These are phyloP conservation scores for Ensete glaucum DNA, from an alignment of 176 grass and related monocot species.

Conservation along the genomic window DNA sequence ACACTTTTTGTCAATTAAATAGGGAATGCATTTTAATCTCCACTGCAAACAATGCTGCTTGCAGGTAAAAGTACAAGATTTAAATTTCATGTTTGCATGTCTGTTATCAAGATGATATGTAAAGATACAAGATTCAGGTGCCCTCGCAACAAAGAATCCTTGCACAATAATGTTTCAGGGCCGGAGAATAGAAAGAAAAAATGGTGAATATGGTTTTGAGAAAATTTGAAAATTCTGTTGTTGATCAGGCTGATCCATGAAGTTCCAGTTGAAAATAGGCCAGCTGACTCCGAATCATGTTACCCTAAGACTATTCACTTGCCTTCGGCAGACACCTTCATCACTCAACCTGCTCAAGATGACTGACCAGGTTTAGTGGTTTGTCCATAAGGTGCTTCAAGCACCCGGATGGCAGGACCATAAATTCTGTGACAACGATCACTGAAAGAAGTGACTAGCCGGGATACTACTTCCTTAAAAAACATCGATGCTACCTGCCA, in stretches of 20 bases:
- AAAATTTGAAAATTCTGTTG: no score
- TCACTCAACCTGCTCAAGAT: background rate
- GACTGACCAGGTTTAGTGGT: slow-evolving; percentile 18
- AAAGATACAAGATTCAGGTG: background rate
- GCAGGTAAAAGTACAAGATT: no score
- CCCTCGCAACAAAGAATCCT: background rate
- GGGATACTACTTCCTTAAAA: slow-evolving; percentile 89
- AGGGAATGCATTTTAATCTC: no score
- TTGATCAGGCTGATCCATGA: no score
- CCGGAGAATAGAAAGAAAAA: background rate
- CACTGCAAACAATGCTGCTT: no score
- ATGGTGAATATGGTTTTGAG: background rate
- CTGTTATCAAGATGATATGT: background rate
- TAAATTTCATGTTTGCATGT: background rate
- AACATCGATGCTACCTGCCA: slow-evolving; percentile 91
- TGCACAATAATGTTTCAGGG: background rate
- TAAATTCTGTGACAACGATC: slow-evolving; percentile 90
- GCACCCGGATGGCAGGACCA: slow-evolving; percentile 54
- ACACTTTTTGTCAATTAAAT: no score
- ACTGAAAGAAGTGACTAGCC: slow-evolving; percentile 57
- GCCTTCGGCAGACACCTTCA: background rate
- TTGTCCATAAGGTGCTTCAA: slow-evolving; percentile 60
- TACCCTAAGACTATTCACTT: background rate
- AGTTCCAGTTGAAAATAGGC: no score
- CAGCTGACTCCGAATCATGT: no score